Evolutionary conservation across 1,284 basidiomycete genomes (phyloP).

Genomic region (Sporisorium graminicola): DNA sequence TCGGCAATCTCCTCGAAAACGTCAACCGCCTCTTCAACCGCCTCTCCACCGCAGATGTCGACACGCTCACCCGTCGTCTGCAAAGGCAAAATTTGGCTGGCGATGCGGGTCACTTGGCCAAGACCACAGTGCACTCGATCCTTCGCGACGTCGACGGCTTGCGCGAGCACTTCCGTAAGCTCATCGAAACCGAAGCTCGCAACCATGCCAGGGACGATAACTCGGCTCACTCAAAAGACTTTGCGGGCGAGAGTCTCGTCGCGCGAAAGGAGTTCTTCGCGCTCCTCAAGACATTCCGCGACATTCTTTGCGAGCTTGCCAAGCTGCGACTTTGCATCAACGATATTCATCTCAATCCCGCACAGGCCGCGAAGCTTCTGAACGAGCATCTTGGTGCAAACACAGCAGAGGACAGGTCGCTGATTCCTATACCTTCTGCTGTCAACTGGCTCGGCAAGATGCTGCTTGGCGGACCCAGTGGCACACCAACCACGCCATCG

Average conservation of each 20-base stretch:
- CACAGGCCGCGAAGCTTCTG: conserved; percentile 72
- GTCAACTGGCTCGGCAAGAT: conserved; percentile 60
- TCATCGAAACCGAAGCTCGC: conserved; percentile 73
- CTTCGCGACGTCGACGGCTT: conserved; percentile 80
- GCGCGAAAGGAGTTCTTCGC: conserved; percentile 85
- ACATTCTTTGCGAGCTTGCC: conserved; percentile 85
- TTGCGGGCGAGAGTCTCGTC: conserved; percentile 72
- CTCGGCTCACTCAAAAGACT: conserved; percentile 71
- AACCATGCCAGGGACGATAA: conserved; percentile 27
- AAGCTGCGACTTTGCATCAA: conserved; percentile 86
- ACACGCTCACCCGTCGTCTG: conserved; percentile 86
- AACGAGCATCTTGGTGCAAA: conserved; percentile 63
- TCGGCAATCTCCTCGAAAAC: conserved; percentile 80
- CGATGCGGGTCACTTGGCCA: conserved; percentile 88
- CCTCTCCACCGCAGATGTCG: conserved; percentile 84
- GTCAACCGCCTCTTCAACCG: conserved; percentile 78
- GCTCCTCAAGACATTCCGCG: conserved; percentile 86
- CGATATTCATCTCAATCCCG: conserved; percentile 88
- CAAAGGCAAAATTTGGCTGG: conserved; percentile 89
- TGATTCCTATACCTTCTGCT: conserved; percentile 49
- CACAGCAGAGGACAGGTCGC: conserved; percentile 41
- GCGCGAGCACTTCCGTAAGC: conserved; percentile 79
- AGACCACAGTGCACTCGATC: conserved; percentile 82
- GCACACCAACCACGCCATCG: conserved; percentile 19
- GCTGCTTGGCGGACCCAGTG: conserved; percentile 40